Evolutionary conservation across 306 rosid species (phyloP), one percentile per base, ranked within the genome.

Genomic region (Quercus wislizeni): DNA sequence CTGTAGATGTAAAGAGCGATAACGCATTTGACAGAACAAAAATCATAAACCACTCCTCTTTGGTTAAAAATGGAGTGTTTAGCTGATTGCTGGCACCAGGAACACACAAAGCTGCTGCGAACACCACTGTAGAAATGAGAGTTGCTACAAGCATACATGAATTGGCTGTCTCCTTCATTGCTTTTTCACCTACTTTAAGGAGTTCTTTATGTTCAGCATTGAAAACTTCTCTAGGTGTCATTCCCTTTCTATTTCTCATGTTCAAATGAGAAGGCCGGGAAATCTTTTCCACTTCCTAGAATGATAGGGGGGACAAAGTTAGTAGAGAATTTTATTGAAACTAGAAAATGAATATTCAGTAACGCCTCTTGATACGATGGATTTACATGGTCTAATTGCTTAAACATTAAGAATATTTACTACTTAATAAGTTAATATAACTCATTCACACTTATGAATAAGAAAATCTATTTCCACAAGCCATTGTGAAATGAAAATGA

Each of bases 141-240:
- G 79, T 49, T n/a, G 76, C 75, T 49, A 80, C 71, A 28, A 80
- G 19, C 83, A 80, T 80, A 74, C 71, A 28, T 41, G 25, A 78
- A 74, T 74, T 57, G 5, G 71, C 55, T 28, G 19, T 69, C 30
- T 4, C 71, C 56, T 67, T 74, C 2, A 21, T 69, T 5, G 25
- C 5, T 1, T 1, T 3, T 43, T 68, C 33, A 0, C 33, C 71
- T 4, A 12, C 43, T 8, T 41, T 1, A 0, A 52, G 59, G 43
- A 80, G 43, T 1, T 12, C 1, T n/a, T 15, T n/a, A 51, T 80
- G 83, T 0, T 23, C 15, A 0, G 6, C 21, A 30, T 18, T 2
- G 71, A 74, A 74, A 8, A 57, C 2, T 2, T 80, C 76, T 2
- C 3, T 28, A 1, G 84, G 65, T 30, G 76, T 81, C 64, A 3